Conservation (phyloP, 139 green algal genomes). For the Pleodorina starrii region DNA sequence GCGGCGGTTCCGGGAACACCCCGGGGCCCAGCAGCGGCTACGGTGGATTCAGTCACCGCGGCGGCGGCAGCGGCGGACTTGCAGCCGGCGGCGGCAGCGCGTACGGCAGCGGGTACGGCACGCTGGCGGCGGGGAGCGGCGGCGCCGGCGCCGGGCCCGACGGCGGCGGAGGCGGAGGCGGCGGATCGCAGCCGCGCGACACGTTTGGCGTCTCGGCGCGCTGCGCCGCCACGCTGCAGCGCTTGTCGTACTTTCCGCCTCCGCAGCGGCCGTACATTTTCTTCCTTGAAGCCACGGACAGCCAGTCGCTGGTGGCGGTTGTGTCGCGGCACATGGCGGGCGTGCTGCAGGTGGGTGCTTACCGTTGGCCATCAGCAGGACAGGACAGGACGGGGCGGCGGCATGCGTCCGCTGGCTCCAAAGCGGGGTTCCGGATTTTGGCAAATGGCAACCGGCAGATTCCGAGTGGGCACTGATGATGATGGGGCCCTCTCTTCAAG, state of each 20-base stretch:
- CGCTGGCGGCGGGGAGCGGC: background rate
- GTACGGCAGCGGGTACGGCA: background rate
- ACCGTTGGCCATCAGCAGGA: too few species aligned
- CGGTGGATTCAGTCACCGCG: background rate
- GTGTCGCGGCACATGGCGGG: constrained; percentile 65
- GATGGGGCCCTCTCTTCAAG: too few species aligned
- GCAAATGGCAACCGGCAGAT: too few species aligned
- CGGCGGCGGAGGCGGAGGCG: background rate
- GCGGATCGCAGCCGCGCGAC: background rate
- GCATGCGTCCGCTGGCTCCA: too few species aligned
- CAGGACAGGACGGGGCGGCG: too few species aligned
- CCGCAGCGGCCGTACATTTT: constrained; percentile 71
- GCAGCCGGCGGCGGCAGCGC: background rate
- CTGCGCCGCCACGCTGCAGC: background rate
- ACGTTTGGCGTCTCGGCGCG: background rate
- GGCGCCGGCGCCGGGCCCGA: background rate
- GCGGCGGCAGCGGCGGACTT: background rate
- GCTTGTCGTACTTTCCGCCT: constrained; percentile 64
- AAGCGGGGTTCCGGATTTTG: too few species aligned
- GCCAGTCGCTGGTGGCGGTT: constrained; percentile 59
- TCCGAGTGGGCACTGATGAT: too few species aligned
- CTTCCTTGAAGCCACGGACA: constrained; percentile 77
- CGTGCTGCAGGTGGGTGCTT: constrained; percentile 48
- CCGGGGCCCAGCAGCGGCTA: background rate
- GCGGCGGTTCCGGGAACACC: background rate